Evolutionary conservation across 768 basidiomycete species (phyloP).

Genomic region (Rhodosporidiobolus odoratus): DNA sequence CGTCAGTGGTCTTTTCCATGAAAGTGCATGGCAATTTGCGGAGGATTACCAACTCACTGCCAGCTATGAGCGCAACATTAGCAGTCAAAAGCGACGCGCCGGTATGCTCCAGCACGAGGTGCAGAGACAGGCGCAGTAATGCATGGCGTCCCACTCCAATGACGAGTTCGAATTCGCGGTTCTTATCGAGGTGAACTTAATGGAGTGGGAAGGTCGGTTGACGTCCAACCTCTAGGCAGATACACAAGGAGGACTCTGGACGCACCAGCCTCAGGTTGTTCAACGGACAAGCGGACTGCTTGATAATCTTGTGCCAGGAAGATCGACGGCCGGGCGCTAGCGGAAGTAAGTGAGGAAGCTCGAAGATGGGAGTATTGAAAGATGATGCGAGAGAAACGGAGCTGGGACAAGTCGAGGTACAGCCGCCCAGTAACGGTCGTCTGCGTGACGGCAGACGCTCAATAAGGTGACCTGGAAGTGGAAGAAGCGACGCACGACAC

Average conservation of each 20-base stretch:
- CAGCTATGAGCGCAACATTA: too few relatives aligned
- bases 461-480: conserved; percentile 2
- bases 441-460: conserved; percentile 50
- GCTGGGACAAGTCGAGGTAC: conserved; percentile 62
- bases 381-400: conserved; percentile 59
- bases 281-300: conserved; percentile 60
- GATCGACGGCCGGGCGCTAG: conserved; percentile 35
- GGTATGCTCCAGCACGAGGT: too few relatives aligned
- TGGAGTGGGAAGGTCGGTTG: background rate
- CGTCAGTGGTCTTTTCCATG: too few relatives aligned
- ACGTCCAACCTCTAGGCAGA: too few relatives aligned
- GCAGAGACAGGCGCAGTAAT: too few relatives aligned
- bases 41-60: too few relatives aligned
- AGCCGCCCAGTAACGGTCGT: conserved; percentile 67
- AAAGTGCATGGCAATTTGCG: too few relatives aligned
- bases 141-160: too few relatives aligned
- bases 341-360: conserved; percentile 11
- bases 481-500: conserved; percentile 58
- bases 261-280: conserved; percentile 45
- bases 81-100: too few relatives aligned
- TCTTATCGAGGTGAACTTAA: conserved; percentile 42
- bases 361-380: conserved; percentile 56
- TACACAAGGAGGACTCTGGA: background rate
- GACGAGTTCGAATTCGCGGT: too few relatives aligned
- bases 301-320: conserved; percentile 58